These are phyloP conservation scores for Boletus nobilissimus DNA, from an alignment of 1,284 basidiomycete genomes.

Conservation along the genomic window DNA sequence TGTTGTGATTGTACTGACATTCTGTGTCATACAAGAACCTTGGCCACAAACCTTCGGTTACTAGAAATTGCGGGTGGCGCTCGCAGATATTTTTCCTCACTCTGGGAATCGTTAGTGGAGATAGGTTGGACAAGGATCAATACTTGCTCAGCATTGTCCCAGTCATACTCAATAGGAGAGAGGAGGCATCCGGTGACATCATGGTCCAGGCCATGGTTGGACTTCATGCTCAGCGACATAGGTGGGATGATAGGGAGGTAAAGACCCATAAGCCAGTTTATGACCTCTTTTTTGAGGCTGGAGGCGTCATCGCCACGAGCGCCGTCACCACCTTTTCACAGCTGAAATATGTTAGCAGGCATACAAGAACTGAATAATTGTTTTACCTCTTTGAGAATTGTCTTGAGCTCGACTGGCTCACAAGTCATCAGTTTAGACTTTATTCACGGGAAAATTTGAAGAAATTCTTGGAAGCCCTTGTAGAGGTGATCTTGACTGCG, in stretches of 20 bases:
- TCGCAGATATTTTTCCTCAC: not conserved
- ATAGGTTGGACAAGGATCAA: too few species aligned
- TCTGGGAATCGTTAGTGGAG: too few species aligned
- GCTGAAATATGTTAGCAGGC: not conserved
- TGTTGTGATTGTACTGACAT: not conserved
- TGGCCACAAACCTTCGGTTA: not conserved
- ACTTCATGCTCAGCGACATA: not conserved
- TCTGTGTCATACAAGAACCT: not conserved
- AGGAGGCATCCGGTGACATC: not conserved
- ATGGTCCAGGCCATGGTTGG: not conserved
- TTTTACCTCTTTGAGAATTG: constrained; percentile 1
- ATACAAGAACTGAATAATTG: too few species aligned
- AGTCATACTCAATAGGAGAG: too few species aligned
- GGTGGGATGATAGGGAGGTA: not conserved
- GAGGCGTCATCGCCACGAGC: not conserved
- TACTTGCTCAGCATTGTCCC: too few species aligned
- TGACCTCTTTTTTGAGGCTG: not conserved
- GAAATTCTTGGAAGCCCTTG: not conserved
- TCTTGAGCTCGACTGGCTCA: not conserved
- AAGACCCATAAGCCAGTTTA: not conserved
- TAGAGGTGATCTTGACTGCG: not conserved
- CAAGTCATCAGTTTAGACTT: not conserved
- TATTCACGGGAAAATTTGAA: not conserved
- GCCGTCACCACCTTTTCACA: not conserved
- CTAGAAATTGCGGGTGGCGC: not conserved